Evolutionary conservation across 225 moss, liverwort and hornwort species (phyloP), one percentile per base, ranked within the genome.

Genomic region (Sphagnum tenellum): DNA sequence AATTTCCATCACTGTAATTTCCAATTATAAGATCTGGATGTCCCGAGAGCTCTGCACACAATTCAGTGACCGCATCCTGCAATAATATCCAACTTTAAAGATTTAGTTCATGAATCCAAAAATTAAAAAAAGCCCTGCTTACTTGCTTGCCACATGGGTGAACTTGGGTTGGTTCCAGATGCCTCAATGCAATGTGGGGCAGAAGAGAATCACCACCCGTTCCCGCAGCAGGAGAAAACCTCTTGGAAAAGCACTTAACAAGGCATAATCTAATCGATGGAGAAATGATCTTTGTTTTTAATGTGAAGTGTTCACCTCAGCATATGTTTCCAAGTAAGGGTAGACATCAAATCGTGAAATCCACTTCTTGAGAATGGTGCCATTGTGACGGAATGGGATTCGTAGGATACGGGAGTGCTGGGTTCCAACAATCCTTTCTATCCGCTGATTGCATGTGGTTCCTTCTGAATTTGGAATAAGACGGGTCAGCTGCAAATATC

Each of bases 301-400:
- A 29, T 29, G 29, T 29, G 29, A 29, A 29, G 29, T 29, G 29
- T 29, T 29, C 29, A 92, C 94, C 91, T 88, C 80, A 8, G 89
- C 84, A 47, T 86, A 95, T 50, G 76, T 70, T 66, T 95, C 95
- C 79, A 95, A 63, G 62, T 95, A 95, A 12, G 95, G 95, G 59
- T 92, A 95, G 13, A 95, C 84, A 77, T 95, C 95, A 51, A 95
- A 95, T 29, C 95, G 89, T 47, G 95, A 95, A 61, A 95, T 95
- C 95, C 95, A 95, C 9, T 91, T 91, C 60, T 73, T 76, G 54
- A 95, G 75, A 46, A 88, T 65, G 45, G 79, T 83, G n/a, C 82
- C 74, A 3, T 89, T 81, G 8, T 80, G 74, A 52, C 95, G 91
- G 66, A 95, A 95, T 10, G 95, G 95, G 49, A 95, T 86, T 47